These are phyloP conservation scores for Leishmania turanica DNA, from an alignment of 208 protist species.

Conservation along the genomic window DNA sequence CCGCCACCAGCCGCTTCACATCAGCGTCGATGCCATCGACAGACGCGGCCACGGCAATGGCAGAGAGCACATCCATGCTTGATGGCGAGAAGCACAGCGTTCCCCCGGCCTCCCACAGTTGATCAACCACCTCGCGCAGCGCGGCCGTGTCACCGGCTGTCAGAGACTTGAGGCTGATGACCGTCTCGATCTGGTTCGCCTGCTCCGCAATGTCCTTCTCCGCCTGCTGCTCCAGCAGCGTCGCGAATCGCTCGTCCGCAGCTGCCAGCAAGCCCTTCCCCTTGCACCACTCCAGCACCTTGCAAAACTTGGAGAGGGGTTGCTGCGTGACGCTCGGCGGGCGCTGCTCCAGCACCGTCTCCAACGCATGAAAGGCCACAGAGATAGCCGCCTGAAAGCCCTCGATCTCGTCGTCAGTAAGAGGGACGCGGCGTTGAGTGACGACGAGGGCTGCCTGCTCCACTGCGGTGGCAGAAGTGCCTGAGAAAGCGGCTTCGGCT, in stretches of 20 bases:
- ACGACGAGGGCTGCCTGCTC: neutral
- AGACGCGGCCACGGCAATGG: slow-evolving; percentile 57
- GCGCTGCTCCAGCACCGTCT: slow-evolving; percentile 32
- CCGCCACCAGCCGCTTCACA: slow-evolving; percentile 38
- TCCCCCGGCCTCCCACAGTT: slow-evolving; percentile 54
- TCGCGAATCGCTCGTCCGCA: slow-evolving; percentile 28
- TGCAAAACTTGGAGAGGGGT: slow-evolving; percentile 62
- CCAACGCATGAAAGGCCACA: slow-evolving; percentile 33
- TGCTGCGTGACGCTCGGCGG: slow-evolving; percentile 32
- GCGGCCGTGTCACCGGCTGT: slow-evolving; percentile 49
- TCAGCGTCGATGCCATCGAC: slow-evolving; percentile 37
- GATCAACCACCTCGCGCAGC: slow-evolving; percentile 38
- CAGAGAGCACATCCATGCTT: slow-evolving; percentile 82
- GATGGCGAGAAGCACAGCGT: slow-evolving; percentile 49
- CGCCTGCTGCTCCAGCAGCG: slow-evolving; percentile 39
- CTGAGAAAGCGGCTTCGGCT: neutral
- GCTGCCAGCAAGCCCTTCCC: slow-evolving; percentile 37
- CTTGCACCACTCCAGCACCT: slow-evolving; percentile 63
- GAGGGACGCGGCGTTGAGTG: slow-evolving; percentile 10
- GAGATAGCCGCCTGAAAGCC: slow-evolving; percentile 35
- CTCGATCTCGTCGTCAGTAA: slow-evolving; percentile 42
- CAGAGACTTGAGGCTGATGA: slow-evolving; percentile 73
- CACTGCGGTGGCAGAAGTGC: neutral
- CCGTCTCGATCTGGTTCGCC: slow-evolving; percentile 73
- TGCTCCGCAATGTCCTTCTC: slow-evolving; percentile 47